Percentiles rank a stretch among this genome's conserved stretches.
Conservation (phyloP, 2,329 filamentous ascomycete genomes). For the Alternaria sp. region DNA sequence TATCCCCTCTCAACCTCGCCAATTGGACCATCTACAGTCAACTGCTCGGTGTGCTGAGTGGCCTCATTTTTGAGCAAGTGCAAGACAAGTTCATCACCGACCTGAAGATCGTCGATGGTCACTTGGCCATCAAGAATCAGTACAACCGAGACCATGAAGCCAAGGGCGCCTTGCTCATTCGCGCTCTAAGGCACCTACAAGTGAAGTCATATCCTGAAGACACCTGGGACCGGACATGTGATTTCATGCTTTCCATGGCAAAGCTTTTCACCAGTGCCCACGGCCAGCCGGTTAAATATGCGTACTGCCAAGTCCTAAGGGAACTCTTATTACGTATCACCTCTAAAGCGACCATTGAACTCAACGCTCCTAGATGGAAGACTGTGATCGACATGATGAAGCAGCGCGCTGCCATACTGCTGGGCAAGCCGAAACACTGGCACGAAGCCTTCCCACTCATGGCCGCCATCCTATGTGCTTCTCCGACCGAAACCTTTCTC, state of each 20-base stretch:
- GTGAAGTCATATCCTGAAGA: constrained; percentile 76
- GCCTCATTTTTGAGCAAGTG: constrained; percentile 85
- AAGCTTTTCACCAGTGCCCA: constrained; percentile 84
- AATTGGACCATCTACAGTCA: constrained; percentile 97
- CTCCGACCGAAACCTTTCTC: constrained; percentile 80
- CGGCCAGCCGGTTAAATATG: constrained; percentile 87
- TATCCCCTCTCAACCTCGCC: constrained; percentile 83
- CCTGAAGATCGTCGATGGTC: constrained; percentile 77
- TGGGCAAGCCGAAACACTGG: constrained; percentile 94
- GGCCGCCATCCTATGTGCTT: constrained; percentile 85
- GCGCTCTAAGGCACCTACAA: constrained; percentile 88
- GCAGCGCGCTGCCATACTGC: constrained; percentile 80
- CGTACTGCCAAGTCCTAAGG: constrained; percentile 91
- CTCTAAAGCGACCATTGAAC: constrained; percentile 76
- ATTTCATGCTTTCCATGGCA: constrained; percentile 82
- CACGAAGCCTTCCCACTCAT: constrained; percentile 85
- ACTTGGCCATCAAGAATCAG: constrained; percentile 73
- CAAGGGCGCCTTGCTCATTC: constrained; percentile 83
- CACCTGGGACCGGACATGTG: constrained; percentile 84
- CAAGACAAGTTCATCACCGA: constrained; percentile 82
- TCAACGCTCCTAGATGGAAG: constrained; percentile 83
- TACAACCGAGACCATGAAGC: constrained; percentile 74
- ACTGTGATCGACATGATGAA: constrained; percentile 81
- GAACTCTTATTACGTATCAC: constrained; percentile 86
- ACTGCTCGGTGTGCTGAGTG: constrained; percentile 94